Base-by-base conservation (phyloP, 768 basidiomycete species). In the Tylopilus intermedius region DNA sequence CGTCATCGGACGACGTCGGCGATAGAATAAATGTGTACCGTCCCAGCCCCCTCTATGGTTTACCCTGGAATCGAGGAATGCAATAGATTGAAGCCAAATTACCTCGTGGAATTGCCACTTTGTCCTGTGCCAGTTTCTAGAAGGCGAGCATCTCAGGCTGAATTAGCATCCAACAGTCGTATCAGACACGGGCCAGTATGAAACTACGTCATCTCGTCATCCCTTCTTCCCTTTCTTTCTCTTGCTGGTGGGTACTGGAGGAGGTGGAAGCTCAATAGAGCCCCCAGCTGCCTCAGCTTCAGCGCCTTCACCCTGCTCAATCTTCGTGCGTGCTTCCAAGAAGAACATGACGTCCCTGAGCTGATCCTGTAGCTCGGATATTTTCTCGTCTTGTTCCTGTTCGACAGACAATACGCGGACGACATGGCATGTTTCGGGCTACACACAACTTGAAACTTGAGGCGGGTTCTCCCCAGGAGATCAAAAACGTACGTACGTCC, bases 291-390 rank as follows among this genome's bases (percentile, higher is more conserved):
- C 85, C 64, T 91, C 90, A 1, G 78, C 79, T 59, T 78, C 83
- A 3, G 72, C 67, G 0, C 86, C 90, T 30, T 79, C 85, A 1
- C 87, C 84, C 30, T 79, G 74, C 64, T 92, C 88, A 43, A 97
- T 93, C 73, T 86, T 90, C 41, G 78, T 77, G 61, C 84, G 81
- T 38, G 91, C 85, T 65, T 95, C 92, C 50, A 98, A 66, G 69
- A 83, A 93, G 69, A 95, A 92, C 93, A 97, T 94, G 45, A 98
- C 74, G 72, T 98, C 95, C 59, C 91, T 75, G 22, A 97, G 72
- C 62, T 95, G 90, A 51, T 98, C 95, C 67, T 93, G 83, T 55
- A 96, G 70, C 39, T 92, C 92, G 37, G 72, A 71, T 47, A 94
- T 80, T 66, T 84, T 83, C 30, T 57, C 67, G 21, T 73, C 68